Conservation (phyloP, 768 basidiomycete genomes). For the Neoboletus magnificus region DNA sequence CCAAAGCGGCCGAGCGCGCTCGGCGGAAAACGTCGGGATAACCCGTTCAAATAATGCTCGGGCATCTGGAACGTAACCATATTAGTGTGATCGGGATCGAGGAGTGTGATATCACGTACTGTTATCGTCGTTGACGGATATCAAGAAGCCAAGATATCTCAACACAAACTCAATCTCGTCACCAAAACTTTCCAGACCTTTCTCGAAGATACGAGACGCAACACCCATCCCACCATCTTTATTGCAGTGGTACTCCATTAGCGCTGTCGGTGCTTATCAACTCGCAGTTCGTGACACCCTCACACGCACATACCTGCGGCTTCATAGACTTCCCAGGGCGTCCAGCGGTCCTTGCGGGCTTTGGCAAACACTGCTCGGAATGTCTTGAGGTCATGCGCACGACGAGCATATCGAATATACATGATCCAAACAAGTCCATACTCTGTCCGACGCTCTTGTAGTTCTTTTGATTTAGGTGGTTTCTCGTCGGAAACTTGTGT, state of each 20-base stretch:
- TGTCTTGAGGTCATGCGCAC: slow-evolving; percentile 83
- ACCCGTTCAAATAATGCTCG: slow-evolving; percentile 93
- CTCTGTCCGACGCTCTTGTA: slow-evolving; percentile 55
- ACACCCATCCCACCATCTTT: slow-evolving; percentile 69
- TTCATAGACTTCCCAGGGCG: slow-evolving; percentile 91
- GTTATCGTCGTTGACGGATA: slow-evolving; percentile 91
- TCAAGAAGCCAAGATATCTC: slow-evolving; percentile 88
- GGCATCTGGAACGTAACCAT: slow-evolving; percentile 60
- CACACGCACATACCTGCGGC: slow-evolving; percentile 61
- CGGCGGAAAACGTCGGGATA: slow-evolving; percentile 71
- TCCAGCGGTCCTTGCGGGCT: slow-evolving; percentile 73
- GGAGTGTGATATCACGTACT: slow-evolving; percentile 52
- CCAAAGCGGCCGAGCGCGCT: slow-evolving; percentile 85
- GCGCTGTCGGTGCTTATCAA: slow-evolving; percentile 46
- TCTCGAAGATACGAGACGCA: slow-evolving; percentile 90
- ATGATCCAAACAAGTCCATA: slow-evolving; percentile 80
- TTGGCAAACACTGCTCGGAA: slow-evolving; percentile 76
- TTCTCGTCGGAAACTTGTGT: slow-evolving; percentile 54
- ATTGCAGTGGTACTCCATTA: slow-evolving; percentile 92
- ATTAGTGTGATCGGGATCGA: neutral
- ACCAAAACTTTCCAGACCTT: slow-evolving; percentile 80
- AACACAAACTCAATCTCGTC: slow-evolving; percentile 84
- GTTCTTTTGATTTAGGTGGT: slow-evolving; percentile 51
- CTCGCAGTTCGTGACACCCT: neutral
- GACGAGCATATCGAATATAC: slow-evolving; percentile 89